These are phyloP conservation scores for Picea sitchensis DNA, from an alignment of 75 land plant genomes.

Conservation along the genomic window DNA sequence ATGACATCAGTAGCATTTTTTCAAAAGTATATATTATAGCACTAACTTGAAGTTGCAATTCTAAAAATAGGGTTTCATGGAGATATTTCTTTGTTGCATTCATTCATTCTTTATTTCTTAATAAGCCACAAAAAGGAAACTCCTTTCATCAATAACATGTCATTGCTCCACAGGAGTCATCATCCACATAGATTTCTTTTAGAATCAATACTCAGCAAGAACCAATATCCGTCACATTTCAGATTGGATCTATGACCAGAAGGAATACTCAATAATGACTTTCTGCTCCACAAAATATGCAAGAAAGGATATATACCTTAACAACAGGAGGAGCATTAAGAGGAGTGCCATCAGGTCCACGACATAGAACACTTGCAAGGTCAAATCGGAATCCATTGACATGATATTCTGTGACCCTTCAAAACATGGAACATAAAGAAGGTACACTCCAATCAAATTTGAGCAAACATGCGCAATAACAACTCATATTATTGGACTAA, in stretches of 20 bases:
- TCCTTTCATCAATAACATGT: no score
- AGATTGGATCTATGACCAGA: no score
- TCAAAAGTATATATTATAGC: background rate
- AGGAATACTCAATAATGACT: no score
- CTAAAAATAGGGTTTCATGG: background rate
- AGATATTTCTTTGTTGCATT: background rate
- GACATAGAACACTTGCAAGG: conserved; percentile 96
- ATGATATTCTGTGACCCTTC: conserved; percentile 92
- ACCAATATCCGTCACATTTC: background rate
- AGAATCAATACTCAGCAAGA: background rate
- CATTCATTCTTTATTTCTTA: no score
- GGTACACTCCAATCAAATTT: background rate
- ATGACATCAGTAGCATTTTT: background rate
- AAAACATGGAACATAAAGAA: conserved; percentile 2
- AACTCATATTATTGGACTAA: background rate
- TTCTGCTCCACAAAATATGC: no score
- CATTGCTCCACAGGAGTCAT: background rate
- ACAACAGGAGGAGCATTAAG: conserved; percentile 80
- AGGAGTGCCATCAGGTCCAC: conserved; percentile 88
- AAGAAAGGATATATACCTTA: conserved; percentile 35
- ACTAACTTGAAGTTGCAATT: background rate
- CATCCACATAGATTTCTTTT: background rate
- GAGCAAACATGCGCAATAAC: background rate
- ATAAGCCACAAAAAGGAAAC: no score
- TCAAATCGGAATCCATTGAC: conserved; percentile 99